Percentiles rank a stretch among this genome's conserved stretches.
Evolutionary conservation across 148 eudicot species (phyloP).

Genomic region (Heliosperma pusillum): DNA sequence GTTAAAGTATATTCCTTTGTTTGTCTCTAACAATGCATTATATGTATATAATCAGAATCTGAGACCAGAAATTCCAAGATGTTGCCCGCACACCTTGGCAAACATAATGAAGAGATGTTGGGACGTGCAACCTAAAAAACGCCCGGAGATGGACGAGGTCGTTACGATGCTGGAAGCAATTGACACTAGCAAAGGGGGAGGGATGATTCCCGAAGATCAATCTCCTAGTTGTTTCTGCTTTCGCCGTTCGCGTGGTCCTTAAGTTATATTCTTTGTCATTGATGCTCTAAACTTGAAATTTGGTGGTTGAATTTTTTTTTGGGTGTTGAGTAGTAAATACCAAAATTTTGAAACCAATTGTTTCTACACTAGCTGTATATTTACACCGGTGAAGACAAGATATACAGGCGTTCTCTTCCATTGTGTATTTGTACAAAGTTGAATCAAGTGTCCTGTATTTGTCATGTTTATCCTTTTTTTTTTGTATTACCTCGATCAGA

Average conservation of each 20-base stretch:
- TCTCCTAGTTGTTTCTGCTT: slow-evolving; percentile 68
- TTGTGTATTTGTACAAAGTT: background rate
- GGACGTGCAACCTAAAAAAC: slow-evolving; percentile 63
- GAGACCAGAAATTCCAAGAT: slow-evolving; percentile 71
- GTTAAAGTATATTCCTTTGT: background rate
- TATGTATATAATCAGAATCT: slow-evolving; percentile 42
- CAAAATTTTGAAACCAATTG: background rate
- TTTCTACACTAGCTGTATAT: background rate
- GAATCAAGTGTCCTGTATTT: background rate
- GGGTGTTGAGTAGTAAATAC: background rate
- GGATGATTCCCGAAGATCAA: slow-evolving; percentile 81
- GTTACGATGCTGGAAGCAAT: slow-evolving; percentile 67
- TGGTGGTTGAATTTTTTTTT: background rate
- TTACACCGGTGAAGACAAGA: background rate
- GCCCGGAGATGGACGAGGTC: slow-evolving; percentile 82
- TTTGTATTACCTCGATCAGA: no score
- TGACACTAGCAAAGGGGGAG: slow-evolving; percentile 81
- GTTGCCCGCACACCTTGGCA: slow-evolving; percentile 68
- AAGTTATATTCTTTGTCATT: slow-evolving; percentile 12
- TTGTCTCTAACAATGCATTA: background rate
- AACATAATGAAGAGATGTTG: slow-evolving; percentile 77
- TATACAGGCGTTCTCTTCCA: background rate
- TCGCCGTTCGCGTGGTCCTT: slow-evolving; percentile 63
- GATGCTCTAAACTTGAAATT: background rate
- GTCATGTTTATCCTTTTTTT: background rate